Evolutionary conservation across 2,329 filamentous ascomycete species (phyloP).

Genomic region (Xylaria sp.): DNA sequence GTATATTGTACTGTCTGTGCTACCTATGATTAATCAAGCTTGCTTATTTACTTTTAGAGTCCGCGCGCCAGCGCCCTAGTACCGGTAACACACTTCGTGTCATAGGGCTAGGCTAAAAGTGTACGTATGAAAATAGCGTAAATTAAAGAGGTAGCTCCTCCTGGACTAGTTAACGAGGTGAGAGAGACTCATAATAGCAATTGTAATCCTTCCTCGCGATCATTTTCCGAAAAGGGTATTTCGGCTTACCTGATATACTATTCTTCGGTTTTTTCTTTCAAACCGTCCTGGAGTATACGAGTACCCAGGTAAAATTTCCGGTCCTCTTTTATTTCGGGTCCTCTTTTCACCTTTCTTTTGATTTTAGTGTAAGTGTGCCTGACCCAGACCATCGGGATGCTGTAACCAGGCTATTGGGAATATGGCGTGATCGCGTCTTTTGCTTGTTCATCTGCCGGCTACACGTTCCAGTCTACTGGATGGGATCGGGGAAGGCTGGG

Average conservation of each 20-base stretch:
- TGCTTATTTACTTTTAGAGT: conserved; percentile 1
- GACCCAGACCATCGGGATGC: conserved; percentile 28
- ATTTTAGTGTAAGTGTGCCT: not conserved
- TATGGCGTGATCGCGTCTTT: conserved; percentile 15
- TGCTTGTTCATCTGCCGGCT: conserved; percentile 14
- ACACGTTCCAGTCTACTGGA: not conserved
- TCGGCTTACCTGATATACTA: conserved; percentile 6
- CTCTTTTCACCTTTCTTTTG: not conserved
- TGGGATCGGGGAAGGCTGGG: not conserved
- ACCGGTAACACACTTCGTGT: not conserved
- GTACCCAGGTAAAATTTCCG: not conserved
- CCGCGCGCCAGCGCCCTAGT: conserved; percentile 1
- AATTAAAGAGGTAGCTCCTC: conserved; percentile 12
- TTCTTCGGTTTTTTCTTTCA: conserved; percentile 1
- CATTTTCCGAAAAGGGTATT: conserved; percentile 30
- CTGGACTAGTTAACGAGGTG: conserved; percentile 9
- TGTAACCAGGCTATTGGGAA: conserved; percentile 28
- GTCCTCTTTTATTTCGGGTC: no score
- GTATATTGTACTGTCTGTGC: not conserved
- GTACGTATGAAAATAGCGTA: not conserved
- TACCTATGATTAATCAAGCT: conserved; percentile 9
- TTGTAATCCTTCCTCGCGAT: conserved; percentile 1
- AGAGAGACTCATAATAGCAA: not conserved
- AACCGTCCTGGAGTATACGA: not conserved
- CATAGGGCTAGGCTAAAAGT: conserved; percentile 2